phyloP scores from a whole-genome alignment of 2,329 filamentous ascomycete genomes.

The Sphaerulina populicola region DNA sequence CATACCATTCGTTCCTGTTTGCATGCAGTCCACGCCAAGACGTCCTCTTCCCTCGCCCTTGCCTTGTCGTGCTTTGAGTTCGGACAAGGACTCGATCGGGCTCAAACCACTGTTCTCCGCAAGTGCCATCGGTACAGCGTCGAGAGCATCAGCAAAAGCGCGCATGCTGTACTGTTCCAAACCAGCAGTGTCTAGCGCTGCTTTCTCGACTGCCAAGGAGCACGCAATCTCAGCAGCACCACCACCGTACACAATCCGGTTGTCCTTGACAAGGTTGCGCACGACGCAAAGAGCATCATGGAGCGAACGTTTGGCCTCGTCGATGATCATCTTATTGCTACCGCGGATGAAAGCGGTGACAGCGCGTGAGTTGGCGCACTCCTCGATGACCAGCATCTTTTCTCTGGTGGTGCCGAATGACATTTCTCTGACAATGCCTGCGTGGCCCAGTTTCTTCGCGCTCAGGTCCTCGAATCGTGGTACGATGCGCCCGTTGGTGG shows the following conservation, averaged over 20 bases:
- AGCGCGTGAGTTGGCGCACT: slow-evolving; percentile 93
- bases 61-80: slow-evolving; percentile 92
- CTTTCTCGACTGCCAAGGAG: slow-evolving; percentile 90
- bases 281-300: slow-evolving; percentile 98
- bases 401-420: slow-evolving; percentile 94
- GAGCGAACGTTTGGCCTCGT: slow-evolving; percentile 93
- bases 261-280: slow-evolving; percentile 89
- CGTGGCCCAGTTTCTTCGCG: slow-evolving; percentile 79
- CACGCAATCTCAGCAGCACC: slow-evolving; percentile 96
- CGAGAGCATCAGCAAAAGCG: slow-evolving; percentile 89
- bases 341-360: slow-evolving; percentile 94
- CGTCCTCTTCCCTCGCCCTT: slow-evolving; percentile 66
- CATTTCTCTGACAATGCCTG: slow-evolving; percentile 88
- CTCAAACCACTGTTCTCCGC: slow-evolving; percentile 95
- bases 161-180: slow-evolving; percentile 99
- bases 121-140: slow-evolving; percentile 87
- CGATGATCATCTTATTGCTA: slow-evolving; percentile 99
- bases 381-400: slow-evolving; percentile 99
- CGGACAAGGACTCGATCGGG: slow-evolving; percentile 88
- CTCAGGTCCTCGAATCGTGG: slow-evolving; percentile 93
- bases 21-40: slow-evolving; percentile 96
- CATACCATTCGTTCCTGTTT: slow-evolving; percentile 75
- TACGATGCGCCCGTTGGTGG: slow-evolving; percentile 94
- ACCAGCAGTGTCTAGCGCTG: slow-evolving; percentile 81
- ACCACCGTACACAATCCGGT: slow-evolving; percentile 94